Evolutionary conservation across 768 basidiomycete genomes (phyloP).

Genomic region (Glaciozyma antarctica): DNA sequence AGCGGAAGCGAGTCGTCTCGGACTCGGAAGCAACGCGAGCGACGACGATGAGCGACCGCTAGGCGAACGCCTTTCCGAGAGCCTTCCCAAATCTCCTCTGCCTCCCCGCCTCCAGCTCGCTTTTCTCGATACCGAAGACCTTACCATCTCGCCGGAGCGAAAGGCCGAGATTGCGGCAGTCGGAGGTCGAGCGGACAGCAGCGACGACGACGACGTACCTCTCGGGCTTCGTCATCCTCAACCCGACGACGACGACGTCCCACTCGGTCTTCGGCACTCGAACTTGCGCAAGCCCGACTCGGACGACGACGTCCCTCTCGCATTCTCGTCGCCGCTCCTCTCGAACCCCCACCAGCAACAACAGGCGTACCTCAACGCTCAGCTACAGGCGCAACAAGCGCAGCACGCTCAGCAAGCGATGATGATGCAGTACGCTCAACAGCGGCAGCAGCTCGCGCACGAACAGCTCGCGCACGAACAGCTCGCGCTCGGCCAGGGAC

Average conservation of each 20-base stretch:
- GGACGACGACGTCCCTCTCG: constrained; percentile 11
- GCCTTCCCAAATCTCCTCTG: background rate
- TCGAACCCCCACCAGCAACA: background rate
- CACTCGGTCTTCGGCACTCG: constrained; percentile 12
- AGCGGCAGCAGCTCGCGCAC: constrained; percentile 2
- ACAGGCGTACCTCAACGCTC: background rate
- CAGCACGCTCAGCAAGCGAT: background rate
- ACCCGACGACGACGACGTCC: constrained; percentile 23
- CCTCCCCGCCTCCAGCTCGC: background rate
- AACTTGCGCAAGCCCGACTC: background rate
- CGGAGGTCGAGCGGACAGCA: background rate
- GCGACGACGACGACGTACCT: constrained; percentile 15
- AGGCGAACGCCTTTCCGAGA: constrained; percentile 2
- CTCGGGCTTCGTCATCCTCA: constrained; percentile 6
- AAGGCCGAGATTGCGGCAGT: background rate
- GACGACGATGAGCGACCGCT: constrained; percentile 13
- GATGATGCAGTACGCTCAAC: background rate
- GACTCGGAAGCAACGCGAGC: background rate
- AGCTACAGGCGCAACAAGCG: background rate
- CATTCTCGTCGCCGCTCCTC: background rate
- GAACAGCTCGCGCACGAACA: constrained; percentile 13
- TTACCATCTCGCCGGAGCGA: background rate
- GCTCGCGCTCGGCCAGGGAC: constrained; percentile 21
- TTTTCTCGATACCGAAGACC: background rate
- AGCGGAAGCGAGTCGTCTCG: background rate